Conservation (phyloP, 1,284 basidiomycete genomes). For the Rhodotorula mucilaginosa region DNA sequence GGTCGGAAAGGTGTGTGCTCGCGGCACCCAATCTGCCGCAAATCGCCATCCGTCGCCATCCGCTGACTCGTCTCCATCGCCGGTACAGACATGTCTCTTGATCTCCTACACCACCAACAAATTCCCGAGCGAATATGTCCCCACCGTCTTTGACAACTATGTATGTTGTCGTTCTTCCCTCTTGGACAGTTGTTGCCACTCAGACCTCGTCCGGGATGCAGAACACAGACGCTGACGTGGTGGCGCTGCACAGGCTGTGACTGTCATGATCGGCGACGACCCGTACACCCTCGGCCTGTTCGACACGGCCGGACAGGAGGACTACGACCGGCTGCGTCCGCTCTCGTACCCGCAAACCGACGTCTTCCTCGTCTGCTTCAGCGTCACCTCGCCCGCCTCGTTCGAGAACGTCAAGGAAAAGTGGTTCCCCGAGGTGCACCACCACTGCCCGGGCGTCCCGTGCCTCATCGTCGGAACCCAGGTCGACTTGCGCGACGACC, state of each 20-base stretch:
- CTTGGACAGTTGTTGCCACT: background rate
- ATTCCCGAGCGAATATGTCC: conserved; percentile 79
- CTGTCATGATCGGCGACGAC: conserved; percentile 99
- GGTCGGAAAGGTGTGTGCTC: conserved; percentile 84
- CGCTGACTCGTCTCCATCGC: background rate
- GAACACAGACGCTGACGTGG: background rate
- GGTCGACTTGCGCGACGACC: conserved; percentile 93
- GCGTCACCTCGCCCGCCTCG: conserved; percentile 94
- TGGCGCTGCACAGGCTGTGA: conserved; percentile 61
- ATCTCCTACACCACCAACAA: conserved; percentile 97
- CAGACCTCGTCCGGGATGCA: background rate
- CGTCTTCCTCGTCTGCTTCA: conserved; percentile 99
- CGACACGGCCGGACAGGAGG: conserved; percentile 99
- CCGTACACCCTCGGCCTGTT: conserved; percentile 98
- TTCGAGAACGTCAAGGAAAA: conserved; percentile 99
- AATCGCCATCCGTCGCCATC: background rate
- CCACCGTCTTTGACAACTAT: conserved; percentile 97
- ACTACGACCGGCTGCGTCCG: conserved; percentile 98
- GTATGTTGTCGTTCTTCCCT: conserved; percentile 47
- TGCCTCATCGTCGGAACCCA: conserved; percentile 99
- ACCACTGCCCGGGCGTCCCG: conserved; percentile 99
- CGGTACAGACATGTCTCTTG: conserved; percentile 84
- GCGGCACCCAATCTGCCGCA: conserved; percentile 2
- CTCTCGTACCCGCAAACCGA: conserved; percentile 99
- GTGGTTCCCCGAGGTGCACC: conserved; percentile 96